Percentiles rank a stretch among this genome's conserved stretches.
phyloP scores from a whole-genome alignment of 495 filamentous ascomycete genomes.

The Echria macrotheca region DNA sequence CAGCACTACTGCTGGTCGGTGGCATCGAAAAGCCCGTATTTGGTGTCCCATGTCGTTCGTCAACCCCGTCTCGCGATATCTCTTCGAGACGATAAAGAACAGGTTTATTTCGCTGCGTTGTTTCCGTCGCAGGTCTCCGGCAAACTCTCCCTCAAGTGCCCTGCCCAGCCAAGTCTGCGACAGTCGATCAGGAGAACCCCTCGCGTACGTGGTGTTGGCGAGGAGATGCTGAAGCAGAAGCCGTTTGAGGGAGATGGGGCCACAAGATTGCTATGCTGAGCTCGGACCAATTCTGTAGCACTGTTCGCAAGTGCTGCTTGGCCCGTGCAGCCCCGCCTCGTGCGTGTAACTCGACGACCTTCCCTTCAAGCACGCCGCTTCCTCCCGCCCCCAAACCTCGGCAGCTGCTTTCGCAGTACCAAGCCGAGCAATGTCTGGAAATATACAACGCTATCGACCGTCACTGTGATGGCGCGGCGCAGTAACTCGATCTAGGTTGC shows the following conservation, averaged over 20 bases:
- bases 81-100: too few species aligned
- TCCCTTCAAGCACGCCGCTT: not conserved
- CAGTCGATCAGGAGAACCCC: conserved; percentile 15
- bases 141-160: too few species aligned
- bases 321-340: not conserved
- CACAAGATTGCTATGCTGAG: conserved; percentile 13
- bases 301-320: not conserved
- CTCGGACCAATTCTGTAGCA: conserved; percentile 10
- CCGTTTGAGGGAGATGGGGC: conserved; percentile 23
- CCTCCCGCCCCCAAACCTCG: not conserved
- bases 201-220: conserved; percentile 9
- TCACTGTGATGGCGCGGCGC: conserved; percentile 5
- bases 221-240: conserved; percentile 26
- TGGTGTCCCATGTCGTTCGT: not conserved
- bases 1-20: not conserved
- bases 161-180: conserved; percentile 21
- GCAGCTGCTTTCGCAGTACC: conserved; percentile 2
- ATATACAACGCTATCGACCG: conserved; percentile 5
- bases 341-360: too few species aligned
- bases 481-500: not conserved
- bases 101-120: too few species aligned
- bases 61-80: not conserved
- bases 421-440: not conserved
- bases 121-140: too few species aligned
- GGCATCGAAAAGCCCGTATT: not conserved